These are phyloP conservation scores for Pontederia paniculata DNA, from an alignment of 176 grass and related monocot genomes.

Conservation along the genomic window DNA sequence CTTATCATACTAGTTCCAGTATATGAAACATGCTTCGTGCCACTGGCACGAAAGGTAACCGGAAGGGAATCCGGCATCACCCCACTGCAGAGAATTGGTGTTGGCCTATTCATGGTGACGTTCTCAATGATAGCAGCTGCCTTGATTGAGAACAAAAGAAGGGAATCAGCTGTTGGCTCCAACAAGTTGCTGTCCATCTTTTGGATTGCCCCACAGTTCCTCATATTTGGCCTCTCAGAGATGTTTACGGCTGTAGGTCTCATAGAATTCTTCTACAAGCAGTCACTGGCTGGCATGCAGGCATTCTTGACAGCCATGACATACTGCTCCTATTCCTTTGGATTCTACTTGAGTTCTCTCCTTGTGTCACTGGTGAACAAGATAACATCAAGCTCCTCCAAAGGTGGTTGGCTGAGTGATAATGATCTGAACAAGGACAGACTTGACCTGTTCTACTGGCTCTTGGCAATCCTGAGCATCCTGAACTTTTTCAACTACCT, in stretches of 20 bases:
- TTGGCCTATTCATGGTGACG: constrained; percentile 11
- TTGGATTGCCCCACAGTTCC: constrained; percentile 20
- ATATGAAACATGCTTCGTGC: constrained; percentile 15
- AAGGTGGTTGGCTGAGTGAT: constrained; percentile 13
- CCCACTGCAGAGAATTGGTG: constrained; percentile 12
- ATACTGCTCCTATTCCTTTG: constrained; percentile 21
- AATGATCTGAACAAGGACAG: constrained; percentile 24
- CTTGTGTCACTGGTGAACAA: constrained; percentile 8
- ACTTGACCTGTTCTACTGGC: constrained; percentile 24
- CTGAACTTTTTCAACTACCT: constrained; percentile 24
- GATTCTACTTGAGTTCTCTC: constrained; percentile 14
- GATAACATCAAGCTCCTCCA: constrained; percentile 10
- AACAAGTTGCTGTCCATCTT: neutral
- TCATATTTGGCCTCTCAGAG: constrained; percentile 12
- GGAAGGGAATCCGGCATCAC: constrained; percentile 5
- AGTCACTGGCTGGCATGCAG: constrained; percentile 11
- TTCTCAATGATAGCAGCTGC: constrained; percentile 13
- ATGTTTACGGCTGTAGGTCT: constrained; percentile 21
- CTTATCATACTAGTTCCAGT: constrained; percentile 5
- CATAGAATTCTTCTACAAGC: constrained; percentile 22
- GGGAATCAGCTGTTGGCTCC: constrained; percentile 1
- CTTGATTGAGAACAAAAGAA: constrained; percentile 12
- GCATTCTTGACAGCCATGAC: constrained; percentile 18
- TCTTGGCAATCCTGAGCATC: constrained; percentile 18
- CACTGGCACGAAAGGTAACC: constrained; percentile 2